Evolutionary conservation across 2,329 filamentous ascomycete genomes (phyloP), one percentile per base, ranked within the genome.

Genomic region (Phaeosphaeria sp.): DNA sequence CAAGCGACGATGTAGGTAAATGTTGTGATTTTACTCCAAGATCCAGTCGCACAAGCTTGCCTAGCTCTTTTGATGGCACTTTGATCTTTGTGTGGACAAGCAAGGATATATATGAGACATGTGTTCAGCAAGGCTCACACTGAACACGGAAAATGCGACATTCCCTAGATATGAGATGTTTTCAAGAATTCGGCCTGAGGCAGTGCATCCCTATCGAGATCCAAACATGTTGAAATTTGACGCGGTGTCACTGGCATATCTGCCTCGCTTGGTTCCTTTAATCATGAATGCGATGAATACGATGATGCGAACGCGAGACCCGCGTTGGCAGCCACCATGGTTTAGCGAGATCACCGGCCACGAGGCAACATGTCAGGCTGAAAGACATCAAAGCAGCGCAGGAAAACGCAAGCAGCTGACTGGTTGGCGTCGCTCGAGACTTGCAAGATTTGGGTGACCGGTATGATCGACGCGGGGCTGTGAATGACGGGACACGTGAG

Each of bases 241-340:
- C 30, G 30, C 30, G 30, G 30, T 36, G 30, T 36, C 13, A 15
- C 30, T 36, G 30, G 30, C 30, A 36, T 36, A 36, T 36, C 30
- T 36, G 30, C 30, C 30, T 36, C 30, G 30, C 30, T 36, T 36
- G 30, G 9, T 36, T 36, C 30, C 6, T 39, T 17, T 46, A 54
- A 50, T 25, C 36, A 27, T n/a, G 9, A 67, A 73, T 72, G 61
- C 71, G 71, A 72, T 17, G 54, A 69, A 74, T 72, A 59, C 72
- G 72, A 66, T 36, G 25, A 25, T 36, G 30, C 25, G 25, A 27
- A 27, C 46, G 9, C n/a, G 13, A 5, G 30, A 23, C 36, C 22
- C 22, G 30, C 13, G 30, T 15, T 3, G 30, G 25, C 5, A 15
- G 30, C 36, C 25, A 20, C 7, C 17, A 36, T 17, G 15, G 36